Percentiles rank a stretch among this genome's conserved stretches.
Evolutionary conservation across 2,329 filamentous ascomycete genomes (phyloP).

Genomic region (Geosmithia morbida): DNA sequence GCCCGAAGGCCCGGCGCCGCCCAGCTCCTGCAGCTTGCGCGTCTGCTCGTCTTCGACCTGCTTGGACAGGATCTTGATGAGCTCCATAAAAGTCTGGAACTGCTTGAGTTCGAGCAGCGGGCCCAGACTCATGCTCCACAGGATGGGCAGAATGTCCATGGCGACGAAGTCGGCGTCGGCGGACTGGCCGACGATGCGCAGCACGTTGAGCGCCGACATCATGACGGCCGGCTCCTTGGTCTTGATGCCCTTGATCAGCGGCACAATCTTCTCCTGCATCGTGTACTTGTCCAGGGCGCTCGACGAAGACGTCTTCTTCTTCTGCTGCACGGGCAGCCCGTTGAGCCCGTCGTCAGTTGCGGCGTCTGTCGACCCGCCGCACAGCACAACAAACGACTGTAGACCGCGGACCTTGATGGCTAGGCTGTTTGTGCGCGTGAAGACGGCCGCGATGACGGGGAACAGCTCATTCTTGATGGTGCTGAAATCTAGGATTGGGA

Average conservation of each 20-base stretch:
- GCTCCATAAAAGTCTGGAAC: conserved; percentile 79
- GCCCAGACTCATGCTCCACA: conserved; percentile 87
- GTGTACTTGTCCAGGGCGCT: conserved; percentile 93
- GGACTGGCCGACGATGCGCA: conserved; percentile 66
- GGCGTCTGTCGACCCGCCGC: conserved; percentile 53
- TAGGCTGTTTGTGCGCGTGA: conserved; percentile 83
- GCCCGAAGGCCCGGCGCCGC: conserved; percentile 29
- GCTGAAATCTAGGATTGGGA: conserved; percentile 85
- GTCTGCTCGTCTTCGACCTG: conserved; percentile 82
- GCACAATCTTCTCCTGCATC: conserved; percentile 93
- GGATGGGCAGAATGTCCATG: conserved; percentile 73
- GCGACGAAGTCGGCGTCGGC: conserved; percentile 87
- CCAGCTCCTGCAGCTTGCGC: conserved; percentile 75
- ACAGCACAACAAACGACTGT: conserved; percentile 80
- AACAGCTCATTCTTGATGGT: conserved; percentile 97
- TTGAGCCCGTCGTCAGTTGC: conserved; percentile 56
- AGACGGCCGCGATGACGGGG: conserved; percentile 78
- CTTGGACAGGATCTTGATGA: conserved; percentile 68
- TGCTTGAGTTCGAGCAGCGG: conserved; percentile 77
- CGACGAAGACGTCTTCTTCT: conserved; percentile 45
- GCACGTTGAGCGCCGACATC: conserved; percentile 78
- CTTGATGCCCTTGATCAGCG: conserved; percentile 82
- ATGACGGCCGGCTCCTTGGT: conserved; percentile 97
- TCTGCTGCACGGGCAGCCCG: conserved; percentile 47
- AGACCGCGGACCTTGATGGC: conserved; percentile 88